A percentile compares a stretch with the other conserved stretches of the same genome.
Evolutionary conservation across 2,329 filamentous ascomycete genomes (phyloP).

Genomic region (Tetracladium maxilliforme): DNA sequence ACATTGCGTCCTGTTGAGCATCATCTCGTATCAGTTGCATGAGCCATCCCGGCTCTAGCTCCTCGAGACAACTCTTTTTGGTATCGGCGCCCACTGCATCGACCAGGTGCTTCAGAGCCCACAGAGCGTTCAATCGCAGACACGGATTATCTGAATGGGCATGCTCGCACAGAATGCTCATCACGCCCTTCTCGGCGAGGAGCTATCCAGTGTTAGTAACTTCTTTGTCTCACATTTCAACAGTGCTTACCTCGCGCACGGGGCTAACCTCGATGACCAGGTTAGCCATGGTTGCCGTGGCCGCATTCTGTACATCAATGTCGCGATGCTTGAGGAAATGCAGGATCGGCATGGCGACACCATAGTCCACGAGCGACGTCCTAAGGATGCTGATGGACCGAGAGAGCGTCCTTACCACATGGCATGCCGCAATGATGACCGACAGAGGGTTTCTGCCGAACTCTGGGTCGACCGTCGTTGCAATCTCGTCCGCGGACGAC

Average conservation of each 20-base stretch:
- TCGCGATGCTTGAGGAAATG: conserved; percentile 60
- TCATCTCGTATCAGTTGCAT: conserved; percentile 61
- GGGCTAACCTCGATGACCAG: conserved; percentile 80
- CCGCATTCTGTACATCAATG: conserved; percentile 70
- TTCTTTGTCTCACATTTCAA: conserved; percentile 1
- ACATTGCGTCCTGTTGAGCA: conserved; percentile 35
- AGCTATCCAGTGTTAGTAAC: conserved; percentile 27
- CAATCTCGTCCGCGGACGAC: conserved; percentile 14
- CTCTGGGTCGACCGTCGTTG: conserved; percentile 5
- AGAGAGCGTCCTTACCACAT: conserved; percentile 65
- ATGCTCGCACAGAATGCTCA: conserved; percentile 68
- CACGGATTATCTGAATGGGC: conserved; percentile 69
- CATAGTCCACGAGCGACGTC: conserved; percentile 77
- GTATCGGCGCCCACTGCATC: conserved; percentile 54
- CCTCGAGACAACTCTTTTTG: conserved; percentile 65
- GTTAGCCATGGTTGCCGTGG: conserved; percentile 74
- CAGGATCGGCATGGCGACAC: conserved; percentile 64
- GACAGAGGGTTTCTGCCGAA: conserved; percentile 45
- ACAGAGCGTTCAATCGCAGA: conserved; percentile 72
- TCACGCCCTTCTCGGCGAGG: conserved; percentile 58
- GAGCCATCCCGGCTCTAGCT: conserved; percentile 67
- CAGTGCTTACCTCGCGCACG: conserved; percentile 60
- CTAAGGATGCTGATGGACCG: conserved; percentile 73
- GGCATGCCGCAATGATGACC: conserved; percentile 76
- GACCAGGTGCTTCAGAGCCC: conserved; percentile 87